Conservation (phyloP, 2,329 filamentous ascomycete species). For the Alternaria panax region DNA sequence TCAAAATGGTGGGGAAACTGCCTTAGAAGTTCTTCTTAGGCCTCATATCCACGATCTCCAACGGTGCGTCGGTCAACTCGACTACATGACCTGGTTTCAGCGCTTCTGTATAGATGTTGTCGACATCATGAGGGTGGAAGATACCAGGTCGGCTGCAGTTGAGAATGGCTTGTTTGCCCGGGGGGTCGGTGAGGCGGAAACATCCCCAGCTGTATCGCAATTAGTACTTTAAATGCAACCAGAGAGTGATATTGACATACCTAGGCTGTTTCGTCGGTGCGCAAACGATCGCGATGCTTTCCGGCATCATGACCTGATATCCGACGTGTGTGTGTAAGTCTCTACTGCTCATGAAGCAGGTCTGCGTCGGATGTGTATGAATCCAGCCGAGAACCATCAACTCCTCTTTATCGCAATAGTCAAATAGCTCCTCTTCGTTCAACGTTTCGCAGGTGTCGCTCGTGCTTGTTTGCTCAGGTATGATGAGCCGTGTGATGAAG, state of each 20-base stretch:
- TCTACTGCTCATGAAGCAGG: conserved; percentile 95
- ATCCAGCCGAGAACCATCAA: conserved; percentile 94
- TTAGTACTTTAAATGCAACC: background rate
- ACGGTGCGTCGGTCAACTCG: conserved; percentile 64
- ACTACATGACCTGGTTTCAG: conserved; percentile 64
- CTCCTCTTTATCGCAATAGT: conserved; percentile 86
- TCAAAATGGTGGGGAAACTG: background rate
- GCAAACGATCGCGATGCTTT: conserved; percentile 97
- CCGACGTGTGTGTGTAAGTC: conserved; percentile 93
- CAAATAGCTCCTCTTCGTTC: conserved; percentile 83
- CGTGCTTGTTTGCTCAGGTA: conserved; percentile 89
- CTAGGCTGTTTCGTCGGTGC: conserved; percentile 80
- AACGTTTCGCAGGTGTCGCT: conserved; percentile 94
- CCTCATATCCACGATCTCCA: conserved; percentile 71
- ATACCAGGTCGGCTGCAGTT: conserved; percentile 78
- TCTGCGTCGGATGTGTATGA: conserved; percentile 95
- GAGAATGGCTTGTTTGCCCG: conserved; percentile 84
- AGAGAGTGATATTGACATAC: conserved; percentile 60
- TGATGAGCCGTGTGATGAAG: conserved; percentile 86
- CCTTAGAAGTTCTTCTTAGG: conserved; percentile 33
- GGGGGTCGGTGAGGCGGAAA: conserved; percentile 91
- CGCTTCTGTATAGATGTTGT: conserved; percentile 80
- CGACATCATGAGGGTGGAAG: conserved; percentile 79
- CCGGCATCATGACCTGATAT: conserved; percentile 95
- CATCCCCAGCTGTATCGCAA: conserved; percentile 75